Conservation (phyloP, 345 rosid genomes). For the Eucalyptus polyanthemos region DNA sequence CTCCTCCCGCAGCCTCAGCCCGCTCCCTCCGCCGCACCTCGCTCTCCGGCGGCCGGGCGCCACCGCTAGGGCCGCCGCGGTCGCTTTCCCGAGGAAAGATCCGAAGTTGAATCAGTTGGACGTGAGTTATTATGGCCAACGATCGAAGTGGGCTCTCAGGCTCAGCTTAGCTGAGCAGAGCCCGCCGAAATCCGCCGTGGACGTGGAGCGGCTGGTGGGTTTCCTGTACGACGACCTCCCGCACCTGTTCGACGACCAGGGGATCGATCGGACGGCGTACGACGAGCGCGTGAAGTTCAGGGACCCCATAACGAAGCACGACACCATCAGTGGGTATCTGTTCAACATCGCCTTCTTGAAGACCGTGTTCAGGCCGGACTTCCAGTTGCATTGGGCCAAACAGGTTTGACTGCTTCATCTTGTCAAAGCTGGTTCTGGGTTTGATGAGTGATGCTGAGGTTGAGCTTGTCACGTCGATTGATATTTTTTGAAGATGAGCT, state of each 20-base stretch:
- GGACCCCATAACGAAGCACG: constrained; percentile 84
- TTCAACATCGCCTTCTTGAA: constrained; percentile 65
- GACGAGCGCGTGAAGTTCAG: constrained; percentile 76
- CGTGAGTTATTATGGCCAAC: background rate
- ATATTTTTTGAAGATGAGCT: background rate
- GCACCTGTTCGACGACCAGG: constrained; percentile 87
- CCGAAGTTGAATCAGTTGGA: background rate
- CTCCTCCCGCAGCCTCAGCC: constrained; percentile 21
- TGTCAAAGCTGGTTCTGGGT: background rate
- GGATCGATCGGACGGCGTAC: constrained; percentile 71
- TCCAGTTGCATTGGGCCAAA: constrained; percentile 64
- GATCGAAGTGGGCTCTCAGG: constrained; percentile 19
- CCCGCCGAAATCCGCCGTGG: constrained; percentile 17
- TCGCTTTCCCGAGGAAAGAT: background rate
- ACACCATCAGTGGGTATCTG: constrained; percentile 54
- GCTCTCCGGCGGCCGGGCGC: background rate
- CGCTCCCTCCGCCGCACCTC: constrained; percentile 7
- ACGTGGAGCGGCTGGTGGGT: constrained; percentile 38
- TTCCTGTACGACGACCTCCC: constrained; percentile 76
- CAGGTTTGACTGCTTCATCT: constrained; percentile 39
- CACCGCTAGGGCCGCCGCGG: background rate
- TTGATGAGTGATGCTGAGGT: background rate
- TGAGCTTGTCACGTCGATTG: background rate
- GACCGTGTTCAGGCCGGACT: constrained; percentile 49
- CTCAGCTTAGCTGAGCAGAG: constrained; percentile 40